Conservation (phyloP, 2,329 filamentous ascomycete species). For the Phoma herbarum region DNA sequence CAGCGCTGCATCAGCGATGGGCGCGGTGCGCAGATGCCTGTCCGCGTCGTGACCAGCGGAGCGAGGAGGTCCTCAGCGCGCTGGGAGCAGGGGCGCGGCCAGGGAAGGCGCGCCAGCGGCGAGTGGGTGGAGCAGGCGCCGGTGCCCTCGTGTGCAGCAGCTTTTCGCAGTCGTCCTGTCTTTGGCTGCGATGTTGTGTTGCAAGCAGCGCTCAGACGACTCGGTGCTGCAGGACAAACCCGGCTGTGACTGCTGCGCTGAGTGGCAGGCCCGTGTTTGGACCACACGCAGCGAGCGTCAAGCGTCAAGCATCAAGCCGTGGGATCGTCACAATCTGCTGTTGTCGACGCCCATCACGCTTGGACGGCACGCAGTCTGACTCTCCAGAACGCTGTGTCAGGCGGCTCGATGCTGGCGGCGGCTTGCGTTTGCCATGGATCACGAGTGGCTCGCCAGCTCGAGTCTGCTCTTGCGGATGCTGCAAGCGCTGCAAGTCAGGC, state of each 20-base stretch:
- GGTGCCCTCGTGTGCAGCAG: background rate
- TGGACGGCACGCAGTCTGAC: slow-evolving; percentile 19
- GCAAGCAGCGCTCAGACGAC: slow-evolving; percentile 13
- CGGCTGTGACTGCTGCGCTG: slow-evolving; percentile 8
- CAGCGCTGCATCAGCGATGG: slow-evolving; percentile 18
- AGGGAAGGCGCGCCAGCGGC: background rate
- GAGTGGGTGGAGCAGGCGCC: background rate
- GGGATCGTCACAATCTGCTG: slow-evolving; percentile 11
- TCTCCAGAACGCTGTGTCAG: slow-evolving; percentile 15
- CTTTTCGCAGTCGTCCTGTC: background rate
- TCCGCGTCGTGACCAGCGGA: slow-evolving; percentile 16
- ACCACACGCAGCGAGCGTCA: slow-evolving; percentile 10
- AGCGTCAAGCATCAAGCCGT: slow-evolving; percentile 1
- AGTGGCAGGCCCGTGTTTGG: slow-evolving; percentile 15
- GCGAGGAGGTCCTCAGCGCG: background rate
- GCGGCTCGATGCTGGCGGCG: slow-evolving; percentile 12
- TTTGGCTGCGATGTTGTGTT: slow-evolving; percentile 5
- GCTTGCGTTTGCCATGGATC: slow-evolving; percentile 6
- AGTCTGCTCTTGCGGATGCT: background rate
- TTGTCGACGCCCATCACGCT: slow-evolving; percentile 7
- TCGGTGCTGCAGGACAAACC: slow-evolving; percentile 4
- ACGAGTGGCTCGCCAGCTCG: background rate
- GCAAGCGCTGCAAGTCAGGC: slow-evolving; percentile 15
- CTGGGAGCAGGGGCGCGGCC: background rate
- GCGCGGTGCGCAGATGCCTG: slow-evolving; percentile 17